These are phyloP conservation scores for Agrocybe chaxingu DNA, from an alignment of 768 basidiomycete genomes.

Conservation along the genomic window DNA sequence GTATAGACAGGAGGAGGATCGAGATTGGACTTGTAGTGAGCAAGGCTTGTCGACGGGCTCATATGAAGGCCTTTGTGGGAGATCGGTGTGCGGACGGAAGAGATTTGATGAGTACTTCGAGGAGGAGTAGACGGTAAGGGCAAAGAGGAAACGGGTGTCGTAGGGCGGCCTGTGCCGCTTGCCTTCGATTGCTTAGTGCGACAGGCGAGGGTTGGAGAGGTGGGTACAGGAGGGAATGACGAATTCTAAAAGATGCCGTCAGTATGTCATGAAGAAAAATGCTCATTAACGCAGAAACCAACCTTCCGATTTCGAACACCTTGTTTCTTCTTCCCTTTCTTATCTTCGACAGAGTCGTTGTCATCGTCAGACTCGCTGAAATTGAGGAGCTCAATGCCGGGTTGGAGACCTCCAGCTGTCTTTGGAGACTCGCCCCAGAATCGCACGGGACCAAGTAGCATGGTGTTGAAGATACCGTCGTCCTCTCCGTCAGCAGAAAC, in stretches of 20 bases:
- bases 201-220: conserved; percentile 44
- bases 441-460: conserved; percentile 39
- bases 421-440: conserved; percentile 39
- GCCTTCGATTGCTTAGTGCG: conserved; percentile 22
- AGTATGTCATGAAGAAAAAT: neutral
- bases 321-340: conserved; percentile 26
- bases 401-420: conserved; percentile 26
- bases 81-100: conserved; percentile 62
- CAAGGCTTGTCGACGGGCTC: conserved; percentile 64
- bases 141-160: conserved; percentile 23
- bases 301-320: conserved; percentile 23
- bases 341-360: conserved; percentile 23
- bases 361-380: conserved; percentile 27
- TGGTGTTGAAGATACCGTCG: conserved; percentile 30
- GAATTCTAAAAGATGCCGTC: conserved; percentile 26
- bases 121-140: conserved; percentile 39
- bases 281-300: conserved; percentile 2
- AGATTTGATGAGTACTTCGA: conserved; percentile 39
- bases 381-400: conserved; percentile 37
- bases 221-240: conserved; percentile 37
- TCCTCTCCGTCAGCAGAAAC: conserved; percentile 26
- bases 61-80: conserved; percentile 68
- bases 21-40: conserved; percentile 65
- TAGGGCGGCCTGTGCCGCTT: conserved; percentile 16
- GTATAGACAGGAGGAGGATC: conserved; percentile 54